These are phyloP conservation scores for Pterulicium gracile DNA, from an alignment of 1,284 basidiomycete species.

Conservation along the genomic window DNA sequence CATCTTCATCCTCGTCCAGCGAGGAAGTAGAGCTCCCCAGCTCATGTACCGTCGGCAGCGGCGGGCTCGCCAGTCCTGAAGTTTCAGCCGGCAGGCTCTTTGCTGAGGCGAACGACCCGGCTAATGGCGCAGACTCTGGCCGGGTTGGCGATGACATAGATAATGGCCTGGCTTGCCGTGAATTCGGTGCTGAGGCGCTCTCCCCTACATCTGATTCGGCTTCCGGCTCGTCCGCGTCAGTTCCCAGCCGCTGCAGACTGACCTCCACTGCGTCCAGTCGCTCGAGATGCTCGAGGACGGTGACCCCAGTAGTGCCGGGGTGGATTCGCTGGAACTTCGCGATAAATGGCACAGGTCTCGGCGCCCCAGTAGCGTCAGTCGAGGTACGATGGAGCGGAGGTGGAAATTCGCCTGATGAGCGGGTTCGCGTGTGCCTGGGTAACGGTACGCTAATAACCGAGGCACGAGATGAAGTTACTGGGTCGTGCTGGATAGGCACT, in stretches of 20 bases:
- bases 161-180: constrained; percentile 9
- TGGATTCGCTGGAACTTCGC: constrained; percentile 70
- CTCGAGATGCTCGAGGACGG: constrained; percentile 72
- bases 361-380: constrained; percentile 49
- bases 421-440: constrained; percentile 43
- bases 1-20: constrained; percentile 49
- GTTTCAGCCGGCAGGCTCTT: constrained; percentile 6
- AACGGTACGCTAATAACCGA: constrained; percentile 55
- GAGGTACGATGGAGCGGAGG: constrained; percentile 54
- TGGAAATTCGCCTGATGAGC: constrained; percentile 57
- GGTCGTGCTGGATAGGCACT: constrained; percentile 32
- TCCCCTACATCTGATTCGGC: constrained; percentile 52
- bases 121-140: background rate
- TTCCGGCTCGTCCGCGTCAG: constrained; percentile 39
- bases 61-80: constrained; percentile 38
- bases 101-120: constrained; percentile 16
- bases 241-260: constrained; percentile 57
- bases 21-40: constrained; percentile 12
- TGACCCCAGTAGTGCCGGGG: constrained; percentile 73
- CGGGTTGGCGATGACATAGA: background rate
- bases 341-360: constrained; percentile 69
- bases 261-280: constrained; percentile 73
- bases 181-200: constrained; percentile 22
- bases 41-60: constrained; percentile 46
- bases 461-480: constrained; percentile 36